Conservation (phyloP, 2,329 filamentous ascomycete species). For the Moelleriella libera region DNA sequence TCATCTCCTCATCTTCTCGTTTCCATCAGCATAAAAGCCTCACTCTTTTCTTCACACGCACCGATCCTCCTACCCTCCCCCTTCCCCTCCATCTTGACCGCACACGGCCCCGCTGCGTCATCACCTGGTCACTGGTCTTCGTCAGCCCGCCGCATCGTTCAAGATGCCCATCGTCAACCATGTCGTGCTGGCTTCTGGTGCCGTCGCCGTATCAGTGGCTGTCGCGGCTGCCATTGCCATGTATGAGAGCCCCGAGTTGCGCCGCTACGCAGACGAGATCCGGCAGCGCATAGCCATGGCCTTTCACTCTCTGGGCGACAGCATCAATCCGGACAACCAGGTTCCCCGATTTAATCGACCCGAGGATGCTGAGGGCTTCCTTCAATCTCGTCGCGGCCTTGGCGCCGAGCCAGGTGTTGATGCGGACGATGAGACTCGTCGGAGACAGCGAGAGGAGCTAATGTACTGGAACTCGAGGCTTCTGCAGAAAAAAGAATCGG, state of each 20-base stretch:
- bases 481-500: slow-evolving; percentile 29
- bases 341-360: slow-evolving; percentile 50
- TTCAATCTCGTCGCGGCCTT: slow-evolving; percentile 31
- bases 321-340: slow-evolving; percentile 31
- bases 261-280: slow-evolving; percentile 45
- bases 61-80: too few relatives aligned
- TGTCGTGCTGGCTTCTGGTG: slow-evolving; percentile 37
- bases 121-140: too few relatives aligned
- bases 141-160: background rate
- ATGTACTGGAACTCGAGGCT: slow-evolving; percentile 50
- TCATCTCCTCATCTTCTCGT: too few relatives aligned
- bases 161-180: slow-evolving; percentile 43
- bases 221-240: slow-evolving; percentile 44
- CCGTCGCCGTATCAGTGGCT: slow-evolving; percentile 42
- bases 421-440: slow-evolving; percentile 46
- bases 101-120: too few relatives aligned
- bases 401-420: slow-evolving; percentile 35
- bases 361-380: slow-evolving; percentile 51
- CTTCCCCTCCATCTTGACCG: too few relatives aligned
- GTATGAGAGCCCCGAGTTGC: slow-evolving; percentile 50
- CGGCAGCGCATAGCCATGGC: slow-evolving; percentile 47
- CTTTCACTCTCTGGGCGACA: slow-evolving; percentile 43
- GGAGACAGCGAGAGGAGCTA: slow-evolving; percentile 48
- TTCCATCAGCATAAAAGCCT: too few relatives aligned
- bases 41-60: too few relatives aligned